Conservation (phyloP, 495 filamentous ascomycete species). For the Hypoxylon lienhwacheense region DNA sequence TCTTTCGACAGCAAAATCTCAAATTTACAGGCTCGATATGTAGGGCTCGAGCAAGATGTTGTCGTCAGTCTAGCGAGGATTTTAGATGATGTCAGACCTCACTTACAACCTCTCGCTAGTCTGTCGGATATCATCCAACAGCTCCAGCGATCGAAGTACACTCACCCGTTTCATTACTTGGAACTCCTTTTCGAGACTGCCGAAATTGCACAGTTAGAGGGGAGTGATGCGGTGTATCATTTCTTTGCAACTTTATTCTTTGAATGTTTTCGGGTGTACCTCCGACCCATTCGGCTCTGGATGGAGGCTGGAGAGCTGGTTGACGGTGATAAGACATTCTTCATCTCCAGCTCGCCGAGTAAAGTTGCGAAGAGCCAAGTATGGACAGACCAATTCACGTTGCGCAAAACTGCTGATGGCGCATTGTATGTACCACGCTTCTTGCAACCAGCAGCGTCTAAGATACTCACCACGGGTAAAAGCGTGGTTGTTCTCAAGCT, state of each 20-base stretch:
- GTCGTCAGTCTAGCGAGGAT: slow-evolving; percentile 64
- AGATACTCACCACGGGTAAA: slow-evolving; percentile 85
- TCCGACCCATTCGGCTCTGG: slow-evolving; percentile 78
- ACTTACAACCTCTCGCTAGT: slow-evolving; percentile 55
- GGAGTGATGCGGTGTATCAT: slow-evolving; percentile 60
- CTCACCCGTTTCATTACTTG: slow-evolving; percentile 61
- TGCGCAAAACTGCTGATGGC: slow-evolving; percentile 59
- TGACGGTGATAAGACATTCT: slow-evolving; percentile 67
- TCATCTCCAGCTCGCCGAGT: slow-evolving; percentile 62
- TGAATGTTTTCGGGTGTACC: slow-evolving; percentile 79
- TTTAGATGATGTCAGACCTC: slow-evolving; percentile 58
- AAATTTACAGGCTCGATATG: slow-evolving; percentile 48
- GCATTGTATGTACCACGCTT: slow-evolving; percentile 70
- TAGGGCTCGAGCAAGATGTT: slow-evolving; percentile 47
- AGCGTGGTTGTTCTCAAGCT: slow-evolving; percentile 79
- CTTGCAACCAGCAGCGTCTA: slow-evolving; percentile 63
- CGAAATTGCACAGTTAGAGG: slow-evolving; percentile 68
- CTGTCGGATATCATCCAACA: slow-evolving; percentile 54
- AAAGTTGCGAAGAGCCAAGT: slow-evolving; percentile 63
- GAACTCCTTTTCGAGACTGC: slow-evolving; percentile 72
- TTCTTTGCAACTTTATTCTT: slow-evolving; percentile 73
- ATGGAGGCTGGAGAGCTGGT: slow-evolving; percentile 77
- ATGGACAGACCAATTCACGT: slow-evolving; percentile 75
- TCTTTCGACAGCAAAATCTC: slow-evolving; percentile 51
- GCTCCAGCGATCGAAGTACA: slow-evolving; percentile 43